Percentiles rank a stretch among this genome's conserved stretches.
These are phyloP conservation scores for Lasiodiplodia theobromae DNA, from an alignment of 2,329 filamentous ascomycete species.

Conservation along the genomic window DNA sequence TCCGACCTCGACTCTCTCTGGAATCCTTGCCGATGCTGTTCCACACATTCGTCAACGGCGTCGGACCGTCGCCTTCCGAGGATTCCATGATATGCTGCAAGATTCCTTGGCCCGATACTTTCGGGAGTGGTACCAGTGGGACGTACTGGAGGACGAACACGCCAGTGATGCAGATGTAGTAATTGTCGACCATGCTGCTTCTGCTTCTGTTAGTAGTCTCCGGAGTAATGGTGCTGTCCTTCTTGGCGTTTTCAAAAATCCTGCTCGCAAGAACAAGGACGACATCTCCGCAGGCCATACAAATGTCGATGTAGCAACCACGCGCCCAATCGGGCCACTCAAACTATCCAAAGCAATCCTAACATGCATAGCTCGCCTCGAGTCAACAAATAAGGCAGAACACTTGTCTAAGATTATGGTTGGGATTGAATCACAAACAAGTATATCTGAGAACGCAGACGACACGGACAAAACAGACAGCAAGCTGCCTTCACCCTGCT, in stretches of 20 bases:
- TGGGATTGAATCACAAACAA: background rate
- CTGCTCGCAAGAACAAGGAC: background rate
- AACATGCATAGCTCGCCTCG: background rate
- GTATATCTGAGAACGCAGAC: background rate
- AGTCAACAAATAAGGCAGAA: background rate
- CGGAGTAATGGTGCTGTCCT: background rate
- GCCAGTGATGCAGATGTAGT: background rate
- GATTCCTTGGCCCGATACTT: conserved; percentile 4
- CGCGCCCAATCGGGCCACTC: conserved; percentile 41
- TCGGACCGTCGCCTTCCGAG: conserved; percentile 2
- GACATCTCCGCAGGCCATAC: conserved; percentile 12
- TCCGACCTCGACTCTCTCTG: background rate
- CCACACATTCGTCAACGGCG: background rate
- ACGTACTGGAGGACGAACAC: background rate
- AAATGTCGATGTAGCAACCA: conserved; percentile 41
- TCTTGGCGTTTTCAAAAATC: background rate
- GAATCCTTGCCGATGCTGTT: background rate
- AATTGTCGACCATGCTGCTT: conserved; percentile 8
- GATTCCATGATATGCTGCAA: background rate
- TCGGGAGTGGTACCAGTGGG: conserved; percentile 14
- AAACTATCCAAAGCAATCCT: conserved; percentile 46
- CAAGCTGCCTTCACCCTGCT: no score
- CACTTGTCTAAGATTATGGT: background rate
- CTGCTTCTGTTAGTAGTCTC: background rate
- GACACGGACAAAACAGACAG: no score